Conservation (phyloP, 768 basidiomycete genomes). For the Russula lepida region DNA sequence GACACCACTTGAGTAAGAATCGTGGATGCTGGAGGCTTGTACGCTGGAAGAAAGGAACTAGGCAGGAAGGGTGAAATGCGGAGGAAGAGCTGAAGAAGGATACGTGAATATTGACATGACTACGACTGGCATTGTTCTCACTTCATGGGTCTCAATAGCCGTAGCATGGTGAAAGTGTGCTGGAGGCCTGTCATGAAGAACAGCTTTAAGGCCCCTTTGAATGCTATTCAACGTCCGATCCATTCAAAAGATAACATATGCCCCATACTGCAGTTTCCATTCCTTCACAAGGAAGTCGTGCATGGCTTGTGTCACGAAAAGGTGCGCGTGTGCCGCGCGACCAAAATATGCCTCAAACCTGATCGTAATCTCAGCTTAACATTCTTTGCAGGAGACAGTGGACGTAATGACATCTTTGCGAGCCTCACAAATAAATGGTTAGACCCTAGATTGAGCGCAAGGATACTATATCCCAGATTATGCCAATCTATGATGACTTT, state of each 20-base stretch:
- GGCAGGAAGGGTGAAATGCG: slow-evolving; percentile 44
- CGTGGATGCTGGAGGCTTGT: slow-evolving; percentile 28
- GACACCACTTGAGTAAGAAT: slow-evolving; percentile 26
- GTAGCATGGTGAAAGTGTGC: slow-evolving; percentile 67
- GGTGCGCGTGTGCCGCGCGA: slow-evolving; percentile 70
- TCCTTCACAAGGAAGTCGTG: slow-evolving; percentile 54
- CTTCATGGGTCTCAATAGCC: slow-evolving; percentile 69
- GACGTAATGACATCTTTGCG: slow-evolving; percentile 54
- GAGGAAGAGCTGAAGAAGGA: slow-evolving; percentile 42
- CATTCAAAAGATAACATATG: neutral
- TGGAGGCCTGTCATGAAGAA: slow-evolving; percentile 89
- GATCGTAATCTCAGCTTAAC: neutral
- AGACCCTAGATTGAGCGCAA: slow-evolving; percentile 71
- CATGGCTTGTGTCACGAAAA: slow-evolving; percentile 93
- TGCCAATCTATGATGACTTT: slow-evolving; percentile 99
- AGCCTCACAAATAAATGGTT: slow-evolving; percentile 62
- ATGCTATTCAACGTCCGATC: neutral
- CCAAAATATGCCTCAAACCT: slow-evolving; percentile 88
- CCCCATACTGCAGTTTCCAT: slow-evolving; percentile 69
- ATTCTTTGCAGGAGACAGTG: neutral
- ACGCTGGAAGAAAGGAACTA: slow-evolving; percentile 36
- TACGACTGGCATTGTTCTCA: slow-evolving; percentile 25
- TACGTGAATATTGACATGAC: slow-evolving; percentile 11
- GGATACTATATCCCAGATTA: slow-evolving; percentile 90
- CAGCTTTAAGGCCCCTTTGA: slow-evolving; percentile 62